Conservation (phyloP, 495 filamentous ascomycete genomes). For the Hypoxylon lienhwacheense region DNA sequence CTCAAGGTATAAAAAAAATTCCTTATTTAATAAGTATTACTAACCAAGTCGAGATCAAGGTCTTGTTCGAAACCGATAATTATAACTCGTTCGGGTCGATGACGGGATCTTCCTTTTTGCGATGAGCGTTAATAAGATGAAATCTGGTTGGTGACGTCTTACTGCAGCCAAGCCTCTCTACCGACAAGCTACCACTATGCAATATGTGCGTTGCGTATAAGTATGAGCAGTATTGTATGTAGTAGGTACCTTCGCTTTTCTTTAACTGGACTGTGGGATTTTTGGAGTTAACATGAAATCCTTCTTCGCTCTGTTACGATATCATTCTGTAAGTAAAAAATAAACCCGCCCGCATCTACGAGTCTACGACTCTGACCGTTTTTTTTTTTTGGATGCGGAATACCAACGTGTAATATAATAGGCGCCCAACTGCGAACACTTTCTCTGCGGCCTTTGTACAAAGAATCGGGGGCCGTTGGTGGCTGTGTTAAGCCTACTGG, state of each 20-base stretch:
- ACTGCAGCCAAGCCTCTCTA: conserved; percentile 24
- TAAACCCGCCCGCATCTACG: neutral
- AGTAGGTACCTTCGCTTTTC: too few species aligned
- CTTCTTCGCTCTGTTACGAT: conserved; percentile 4
- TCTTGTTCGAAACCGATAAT: neutral
- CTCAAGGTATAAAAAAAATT: too few species aligned
- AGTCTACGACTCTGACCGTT: neutral
- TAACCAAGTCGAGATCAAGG: too few species aligned
- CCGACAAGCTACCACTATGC: neutral
- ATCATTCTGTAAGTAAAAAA: conserved; percentile 17
- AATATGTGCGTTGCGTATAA: too few species aligned
- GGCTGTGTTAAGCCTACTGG: conserved; percentile 21
- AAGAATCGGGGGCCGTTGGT: conserved; percentile 26
- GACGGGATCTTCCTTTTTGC: conserved; percentile 13
- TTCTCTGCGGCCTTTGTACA: conserved; percentile 4
- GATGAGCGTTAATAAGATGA: neutral
- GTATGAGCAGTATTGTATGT: too few species aligned
- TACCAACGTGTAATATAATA: conserved; percentile 24
- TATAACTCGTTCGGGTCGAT: conserved; percentile 16
- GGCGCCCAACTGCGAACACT: neutral
- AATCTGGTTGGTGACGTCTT: conserved; percentile 17
- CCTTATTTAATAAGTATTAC: conserved; percentile 11
- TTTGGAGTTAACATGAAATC: conserved; percentile 1
- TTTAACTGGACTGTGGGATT: conserved; percentile 6
- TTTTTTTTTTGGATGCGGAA: neutral